Base-by-base conservation (phyloP, 495 filamentous ascomycete species). In the Letharia columbiana region DNA sequence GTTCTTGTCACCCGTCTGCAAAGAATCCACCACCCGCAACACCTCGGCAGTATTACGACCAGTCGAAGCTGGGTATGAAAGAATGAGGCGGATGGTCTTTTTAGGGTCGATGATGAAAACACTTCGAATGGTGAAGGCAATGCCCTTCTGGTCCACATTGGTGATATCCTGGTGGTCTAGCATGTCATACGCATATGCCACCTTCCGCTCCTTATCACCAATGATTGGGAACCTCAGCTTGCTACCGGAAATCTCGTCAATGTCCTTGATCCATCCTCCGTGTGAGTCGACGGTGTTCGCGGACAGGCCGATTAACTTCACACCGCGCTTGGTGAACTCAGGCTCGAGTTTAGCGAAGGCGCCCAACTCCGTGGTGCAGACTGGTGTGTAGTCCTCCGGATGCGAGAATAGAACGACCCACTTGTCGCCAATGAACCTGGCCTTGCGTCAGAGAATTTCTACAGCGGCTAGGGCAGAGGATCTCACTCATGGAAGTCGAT, bases 101-200 rank as follows among this genome's bases (percentile, higher is more conserved):
- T 88, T 96, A 64, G 94, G 95, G 82, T 98, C 94, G 77, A 98
- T 95, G 81, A 98, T 82, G 84, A 98, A 98, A 78, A 98, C 95
- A 69, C 91, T 96, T 74, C 94, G 92, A 82, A 98, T 97, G 75
- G 94, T 98, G 80, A 98, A 96, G 65, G 94, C 92, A 72, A 96
- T 91, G 68, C 91, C 94, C 87, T 98, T 98, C 73, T 85, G 80
- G 77, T 95, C 91, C 63, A 96, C 92, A 81, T 97, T 98, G 73
- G 87, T 89, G 66, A 82, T 80, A 72, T 91, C 87, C 71, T 90
- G 86, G 76, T 89, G 81, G 73, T 98, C 94, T 69, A 98, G 82
- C 94, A 98, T 98, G 82, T 98, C 94, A 76, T 96, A 98, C 66
- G 84, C 77, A 75, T 87, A 90, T 71, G 94, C 91, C 57, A 98